Conservation (phyloP, 1,284 basidiomycete species). For the Papiliotrema flavescens region DNA sequence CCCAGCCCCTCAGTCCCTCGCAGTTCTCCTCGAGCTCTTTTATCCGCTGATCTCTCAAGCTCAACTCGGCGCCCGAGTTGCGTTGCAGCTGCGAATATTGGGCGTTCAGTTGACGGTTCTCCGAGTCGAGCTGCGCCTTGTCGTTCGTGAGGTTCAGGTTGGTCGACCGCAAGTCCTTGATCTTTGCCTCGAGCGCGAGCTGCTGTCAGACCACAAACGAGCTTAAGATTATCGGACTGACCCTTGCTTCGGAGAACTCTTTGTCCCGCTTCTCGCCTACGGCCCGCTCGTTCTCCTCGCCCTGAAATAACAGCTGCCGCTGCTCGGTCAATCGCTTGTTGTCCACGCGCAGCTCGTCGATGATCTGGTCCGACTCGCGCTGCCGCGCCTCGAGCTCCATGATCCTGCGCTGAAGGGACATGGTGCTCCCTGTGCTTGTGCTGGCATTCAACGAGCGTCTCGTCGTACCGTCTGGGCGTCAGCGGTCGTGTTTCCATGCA, state of each 20-base stretch:
- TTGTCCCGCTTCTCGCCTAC: slow-evolving; percentile 17
- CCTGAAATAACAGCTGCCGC: slow-evolving; percentile 2
- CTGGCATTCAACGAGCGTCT: neutral
- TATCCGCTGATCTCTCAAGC: slow-evolving; percentile 21
- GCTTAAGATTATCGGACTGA: slow-evolving; percentile 20
- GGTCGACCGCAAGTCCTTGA: slow-evolving; percentile 11
- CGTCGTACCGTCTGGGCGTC: too few relatives aligned
- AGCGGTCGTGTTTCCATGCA: neutral
- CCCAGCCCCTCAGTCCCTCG: slow-evolving; percentile 27
- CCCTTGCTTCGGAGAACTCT: slow-evolving; percentile 31
- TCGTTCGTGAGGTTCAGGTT: neutral
- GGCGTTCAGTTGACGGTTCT: slow-evolving; percentile 17
- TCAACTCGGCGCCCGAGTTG: slow-evolving; percentile 20
- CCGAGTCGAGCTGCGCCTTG: slow-evolving; percentile 13
- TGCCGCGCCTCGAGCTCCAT: slow-evolving; percentile 16
- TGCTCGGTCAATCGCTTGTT: slow-evolving; percentile 19
- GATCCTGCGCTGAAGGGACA: slow-evolving; percentile 4
- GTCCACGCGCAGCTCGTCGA: slow-evolving; percentile 27
- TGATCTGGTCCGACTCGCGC: slow-evolving; percentile 11
- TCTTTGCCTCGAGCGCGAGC: neutral
- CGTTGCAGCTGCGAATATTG: slow-evolving; percentile 12
- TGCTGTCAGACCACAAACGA: neutral
- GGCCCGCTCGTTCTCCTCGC: slow-evolving; percentile 13
- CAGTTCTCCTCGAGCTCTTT: slow-evolving; percentile 30
- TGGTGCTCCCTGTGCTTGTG: neutral